phyloP scores from a whole-genome alignment of 495 filamentous ascomycete genomes.

The Saxophila tyrrhenica region DNA sequence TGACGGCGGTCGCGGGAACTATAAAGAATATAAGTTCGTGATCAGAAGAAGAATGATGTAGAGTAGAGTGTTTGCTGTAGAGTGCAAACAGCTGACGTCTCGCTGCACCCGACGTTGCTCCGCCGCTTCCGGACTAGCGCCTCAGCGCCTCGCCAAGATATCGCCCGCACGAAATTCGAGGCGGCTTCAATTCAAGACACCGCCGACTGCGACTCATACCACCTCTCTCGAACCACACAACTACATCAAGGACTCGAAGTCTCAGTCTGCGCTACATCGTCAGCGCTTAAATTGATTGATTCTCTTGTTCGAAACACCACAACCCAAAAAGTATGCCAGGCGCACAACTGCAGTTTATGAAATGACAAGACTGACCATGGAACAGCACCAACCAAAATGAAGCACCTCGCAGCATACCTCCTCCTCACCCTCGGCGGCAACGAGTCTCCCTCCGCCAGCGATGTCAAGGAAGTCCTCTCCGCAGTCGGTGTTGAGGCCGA shows the following conservation, averaged over 20 bases:
- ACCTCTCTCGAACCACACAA: not conserved
- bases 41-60: too few relatives aligned
- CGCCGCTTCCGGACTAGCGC: too few relatives aligned
- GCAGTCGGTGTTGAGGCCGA: constrained; percentile 96
- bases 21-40: too few relatives aligned
- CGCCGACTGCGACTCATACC: not conserved
- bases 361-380: not conserved
- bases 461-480: constrained; percentile 83
- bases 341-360: not conserved
- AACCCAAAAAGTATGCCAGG: not conserved
- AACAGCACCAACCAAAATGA: constrained; percentile 63
- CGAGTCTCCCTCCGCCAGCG: constrained; percentile 69
- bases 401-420: constrained; percentile 98
- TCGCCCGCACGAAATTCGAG: too few relatives aligned
- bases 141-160: too few relatives aligned
- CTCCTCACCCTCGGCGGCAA: constrained; percentile 92
- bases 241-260: constrained; percentile 46
- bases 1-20: too few relatives aligned
- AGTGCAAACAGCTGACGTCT: too few relatives aligned
- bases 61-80: not conserved
- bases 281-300: constrained; percentile 90
- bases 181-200: not conserved
- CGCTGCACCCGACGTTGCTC: too few relatives aligned
- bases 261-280: constrained; percentile 78
- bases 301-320: constrained; percentile 56